phyloP scores from a whole-genome alignment of 1,139 yeast genomes.

The Candida sanyaensis region DNA sequence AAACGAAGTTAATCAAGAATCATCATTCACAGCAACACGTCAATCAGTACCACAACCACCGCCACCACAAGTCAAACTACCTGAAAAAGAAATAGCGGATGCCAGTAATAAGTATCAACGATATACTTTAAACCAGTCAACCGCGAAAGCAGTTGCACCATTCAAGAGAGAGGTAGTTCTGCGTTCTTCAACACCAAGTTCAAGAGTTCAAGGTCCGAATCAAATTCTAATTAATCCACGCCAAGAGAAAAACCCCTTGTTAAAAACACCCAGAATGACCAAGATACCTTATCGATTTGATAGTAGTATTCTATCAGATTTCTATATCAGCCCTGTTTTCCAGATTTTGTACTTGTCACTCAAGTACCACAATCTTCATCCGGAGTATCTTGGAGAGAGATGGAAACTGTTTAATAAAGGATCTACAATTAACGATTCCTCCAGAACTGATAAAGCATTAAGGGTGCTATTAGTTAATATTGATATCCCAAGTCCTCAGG shows the following conservation, averaged over 20 bases:
- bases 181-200: constrained; percentile 8
- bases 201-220: constrained; percentile 20
- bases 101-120: not conserved
- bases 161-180: not conserved
- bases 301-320: constrained; percentile 51
- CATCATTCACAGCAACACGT: constrained; percentile 4
- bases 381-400: constrained; percentile 79
- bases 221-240: constrained; percentile 35
- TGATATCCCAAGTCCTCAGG: constrained; percentile 77
- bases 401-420: constrained; percentile 53
- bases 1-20: constrained; percentile 4
- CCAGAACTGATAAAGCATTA: constrained; percentile 49
- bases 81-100: not conserved
- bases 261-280: constrained; percentile 41
- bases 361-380: constrained; percentile 82
- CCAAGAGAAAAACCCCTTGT: constrained; percentile 47
- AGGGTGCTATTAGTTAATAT: constrained; percentile 72
- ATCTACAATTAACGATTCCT: constrained; percentile 33
- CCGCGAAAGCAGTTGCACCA: constrained; percentile 13
- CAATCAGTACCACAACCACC: constrained; percentile 2
- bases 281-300: constrained; percentile 39
- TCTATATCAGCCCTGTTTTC: constrained; percentile 64
- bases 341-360: constrained; percentile 74
- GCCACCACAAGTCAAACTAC: not conserved
- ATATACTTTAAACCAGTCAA: constrained; percentile 9